Conservation (phyloP, 164 flowering plant genomes). For the Buxus sempervirens region DNA sequence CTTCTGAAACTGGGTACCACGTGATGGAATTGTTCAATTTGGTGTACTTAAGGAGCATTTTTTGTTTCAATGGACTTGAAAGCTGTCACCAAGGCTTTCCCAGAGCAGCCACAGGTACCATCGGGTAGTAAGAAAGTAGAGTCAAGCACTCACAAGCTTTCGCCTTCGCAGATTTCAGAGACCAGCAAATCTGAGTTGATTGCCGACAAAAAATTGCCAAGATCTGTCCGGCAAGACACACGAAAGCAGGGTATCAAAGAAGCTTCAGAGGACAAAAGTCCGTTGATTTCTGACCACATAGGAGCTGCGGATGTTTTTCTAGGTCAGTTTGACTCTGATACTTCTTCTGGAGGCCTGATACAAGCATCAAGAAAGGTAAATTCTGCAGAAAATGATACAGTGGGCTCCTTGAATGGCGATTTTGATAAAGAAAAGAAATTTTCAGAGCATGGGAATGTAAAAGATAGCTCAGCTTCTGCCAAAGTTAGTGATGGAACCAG, state of each 20-base stretch:
- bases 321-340: conserved; percentile 22
- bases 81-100: conserved; percentile 24
- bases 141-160: conserved; percentile 26
- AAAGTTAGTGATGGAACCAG: conserved; percentile 67
- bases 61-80: conserved; percentile 43
- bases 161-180: conserved; percentile 33
- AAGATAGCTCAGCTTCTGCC: conserved; percentile 60
- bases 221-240: conserved; percentile 14
- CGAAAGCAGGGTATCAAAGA: conserved; percentile 21
- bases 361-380: conserved; percentile 25
- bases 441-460: conserved; percentile 44
- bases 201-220: conserved; percentile 23
- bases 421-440: conserved; percentile 55
- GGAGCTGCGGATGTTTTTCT: conserved; percentile 21
- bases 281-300: conserved; percentile 18
- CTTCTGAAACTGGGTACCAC: conserved; percentile 7
- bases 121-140: conserved; percentile 24
- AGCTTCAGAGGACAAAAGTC: conserved; percentile 25
- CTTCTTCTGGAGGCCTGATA: conserved; percentile 18
- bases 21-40: conserved; percentile 19
- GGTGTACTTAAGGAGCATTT: conserved; percentile 5
- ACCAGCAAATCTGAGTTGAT: conserved; percentile 31
- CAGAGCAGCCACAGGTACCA: conserved; percentile 30
- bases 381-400: conserved; percentile 25
- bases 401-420: conserved; percentile 31